Percentiles rank a stretch among this genome's conserved stretches.
These are phyloP conservation scores for Jamesozyma piceae DNA, from an alignment of 805 yeast genomes.

Conservation along the genomic window DNA sequence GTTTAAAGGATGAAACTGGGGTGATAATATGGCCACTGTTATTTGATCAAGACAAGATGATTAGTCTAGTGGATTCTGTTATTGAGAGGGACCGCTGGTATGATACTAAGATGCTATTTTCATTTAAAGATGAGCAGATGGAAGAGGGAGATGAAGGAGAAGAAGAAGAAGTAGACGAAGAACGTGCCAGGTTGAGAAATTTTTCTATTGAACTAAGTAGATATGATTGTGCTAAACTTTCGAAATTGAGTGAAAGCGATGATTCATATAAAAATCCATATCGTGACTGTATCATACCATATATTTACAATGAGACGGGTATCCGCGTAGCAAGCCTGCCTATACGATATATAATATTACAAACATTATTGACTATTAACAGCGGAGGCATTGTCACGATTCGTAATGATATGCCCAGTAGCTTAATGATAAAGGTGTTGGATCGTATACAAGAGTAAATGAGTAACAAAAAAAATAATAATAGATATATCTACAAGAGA, in stretches of 20 bases:
- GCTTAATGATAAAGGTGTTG: not conserved
- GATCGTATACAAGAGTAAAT: too few species aligned
- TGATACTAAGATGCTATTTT: slow-evolving; percentile 21
- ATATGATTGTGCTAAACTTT: slow-evolving; percentile 18
- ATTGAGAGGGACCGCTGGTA: slow-evolving; percentile 11
- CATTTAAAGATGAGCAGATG: not conserved
- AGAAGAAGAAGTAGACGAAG: not conserved
- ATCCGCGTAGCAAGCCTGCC: slow-evolving; percentile 22
- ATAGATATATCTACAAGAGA: too few species aligned
- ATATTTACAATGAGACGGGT: slow-evolving; percentile 25
- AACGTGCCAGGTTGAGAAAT: slow-evolving; percentile 1
- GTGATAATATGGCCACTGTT: slow-evolving; percentile 17
- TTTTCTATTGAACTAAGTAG: slow-evolving; percentile 20
- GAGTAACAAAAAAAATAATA: too few species aligned
- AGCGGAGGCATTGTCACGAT: not conserved
- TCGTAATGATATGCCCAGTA: not conserved
- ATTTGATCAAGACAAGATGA: slow-evolving; percentile 19
- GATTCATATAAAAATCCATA: slow-evolving; percentile 4
- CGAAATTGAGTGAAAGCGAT: not conserved
- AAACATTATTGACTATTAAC: slow-evolving; percentile 2
- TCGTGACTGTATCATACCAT: slow-evolving; percentile 12
- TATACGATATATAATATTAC: slow-evolving; percentile 4
- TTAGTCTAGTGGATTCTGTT: slow-evolving; percentile 18
- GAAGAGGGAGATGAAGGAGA: not conserved
- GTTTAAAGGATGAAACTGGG: slow-evolving; percentile 25